A percentile compares a stretch with the other conserved stretches of the same genome.
Evolutionary conservation across 1,139 yeast genomes (phyloP).

Genomic region (Saccharomycopsis hybrid): DNA sequence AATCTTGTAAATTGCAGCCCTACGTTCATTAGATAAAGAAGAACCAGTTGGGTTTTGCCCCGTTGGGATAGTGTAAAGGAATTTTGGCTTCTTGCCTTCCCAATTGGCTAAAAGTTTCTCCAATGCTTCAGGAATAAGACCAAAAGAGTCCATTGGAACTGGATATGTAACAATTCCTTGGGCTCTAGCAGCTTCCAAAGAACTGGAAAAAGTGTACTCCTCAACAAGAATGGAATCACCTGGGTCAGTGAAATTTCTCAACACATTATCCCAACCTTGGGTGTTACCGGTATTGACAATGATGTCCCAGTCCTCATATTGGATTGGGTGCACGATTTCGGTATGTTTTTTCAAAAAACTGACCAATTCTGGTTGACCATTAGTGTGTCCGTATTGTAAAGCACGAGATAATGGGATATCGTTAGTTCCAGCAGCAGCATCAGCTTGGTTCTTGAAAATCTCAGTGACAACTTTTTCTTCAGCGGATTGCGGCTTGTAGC

Average conservation of each 20-base stretch:
- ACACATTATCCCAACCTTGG: constrained; percentile 77
- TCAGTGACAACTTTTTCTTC: constrained; percentile 37
- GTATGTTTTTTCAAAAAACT: constrained; percentile 76
- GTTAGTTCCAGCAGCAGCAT: constrained; percentile 36
- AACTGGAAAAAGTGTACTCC: constrained; percentile 76
- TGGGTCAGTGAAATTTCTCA: constrained; percentile 70
- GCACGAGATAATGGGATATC: constrained; percentile 77
- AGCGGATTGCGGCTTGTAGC: constrained; percentile 53
- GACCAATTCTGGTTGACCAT: constrained; percentile 68
- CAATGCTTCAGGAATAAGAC: constrained; percentile 70
- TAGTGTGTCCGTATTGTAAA: constrained; percentile 86
- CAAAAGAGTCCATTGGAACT: constrained; percentile 70
- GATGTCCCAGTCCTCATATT: constrained; percentile 64
- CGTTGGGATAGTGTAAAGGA: constrained; percentile 80
- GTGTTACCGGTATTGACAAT: constrained; percentile 75
- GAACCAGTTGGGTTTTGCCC: constrained; percentile 97
- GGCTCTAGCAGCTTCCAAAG: constrained; percentile 76
- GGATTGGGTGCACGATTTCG: constrained; percentile 48
- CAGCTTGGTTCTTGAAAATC: constrained; percentile 39
- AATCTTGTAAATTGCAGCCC: constrained; percentile 60
- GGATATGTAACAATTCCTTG: constrained; percentile 66
- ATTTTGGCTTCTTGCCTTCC: constrained; percentile 62
- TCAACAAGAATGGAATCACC: constrained; percentile 83
- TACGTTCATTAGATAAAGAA: constrained; percentile 63
- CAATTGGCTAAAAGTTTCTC: constrained; percentile 60